Base-by-base conservation (phyloP, 495 filamentous ascomycete species). In the Entonaema liquescens region DNA sequence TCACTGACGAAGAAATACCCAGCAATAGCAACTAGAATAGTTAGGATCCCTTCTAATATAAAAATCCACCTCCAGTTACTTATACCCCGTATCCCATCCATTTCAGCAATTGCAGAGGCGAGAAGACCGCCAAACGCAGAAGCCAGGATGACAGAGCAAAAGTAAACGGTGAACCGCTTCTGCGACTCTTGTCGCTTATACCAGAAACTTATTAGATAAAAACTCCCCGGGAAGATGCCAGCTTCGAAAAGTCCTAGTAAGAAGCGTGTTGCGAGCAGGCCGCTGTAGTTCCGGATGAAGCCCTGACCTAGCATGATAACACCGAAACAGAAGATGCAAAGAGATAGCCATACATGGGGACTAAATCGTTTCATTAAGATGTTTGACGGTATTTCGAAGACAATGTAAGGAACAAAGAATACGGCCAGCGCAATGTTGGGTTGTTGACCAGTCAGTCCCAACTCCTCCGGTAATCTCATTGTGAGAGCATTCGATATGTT, bases 351-450 rank as follows among this genome's bases (percentile, higher is more conserved):
- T 55, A 83, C 67, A 64, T 47, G 57, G 6, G 68, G 68, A 5
- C 17, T 57, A 8, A 91, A 69, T 38, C 81, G 83, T 78, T 95
- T 96, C 60, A 97, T 85, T 8, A 96, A 74, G 54, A 97, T 70
- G 70, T 95, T 94, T 26, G 92, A 94, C 33, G 92, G 75, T 0
- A 92, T 89, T 81, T 95, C 93, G 62, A 91, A 90, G 52, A 91
- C 76, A 19, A 91, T 82, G 77, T 96, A 97, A 15, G 91, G 93
- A 40, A 94, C 86, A 82, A 95, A 97, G 82, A 95, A 94, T 67
- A 95, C 88, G 23, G 88, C 87, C 1, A 95, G 68, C 5, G 62
- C 62, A 31, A 61, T 89, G 80, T 94, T 94, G 77, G 89, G 92
- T 71, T 91, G 87, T n/a, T 85, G 83, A 60, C 81, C 83, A 13